Evolutionary conservation across 257 asterid genomes (phyloP).

Genomic region (Solanum corneliomulleri): DNA sequence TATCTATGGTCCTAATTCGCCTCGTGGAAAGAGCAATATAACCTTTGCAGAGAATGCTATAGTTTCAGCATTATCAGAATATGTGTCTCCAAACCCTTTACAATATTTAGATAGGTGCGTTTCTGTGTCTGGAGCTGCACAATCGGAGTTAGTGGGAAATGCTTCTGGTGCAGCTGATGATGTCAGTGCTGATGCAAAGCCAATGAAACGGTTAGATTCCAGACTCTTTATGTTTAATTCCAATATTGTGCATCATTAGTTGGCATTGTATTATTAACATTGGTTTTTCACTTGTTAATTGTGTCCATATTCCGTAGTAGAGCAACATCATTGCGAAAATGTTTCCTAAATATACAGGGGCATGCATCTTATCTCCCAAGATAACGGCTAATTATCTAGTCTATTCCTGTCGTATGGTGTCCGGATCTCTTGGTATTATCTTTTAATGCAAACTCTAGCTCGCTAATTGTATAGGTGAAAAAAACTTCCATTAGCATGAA

Average conservation of each 20-base stretch:
- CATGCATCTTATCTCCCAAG: neutral
- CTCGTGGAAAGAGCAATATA: constrained; percentile 45
- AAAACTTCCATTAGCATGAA: neutral
- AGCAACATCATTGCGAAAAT: neutral
- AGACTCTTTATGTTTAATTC: constrained; percentile 3
- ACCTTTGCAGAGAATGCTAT: constrained; percentile 42
- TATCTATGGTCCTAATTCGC: constrained; percentile 75
- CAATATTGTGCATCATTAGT: neutral
- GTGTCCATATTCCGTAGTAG: neutral
- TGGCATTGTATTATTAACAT: neutral
- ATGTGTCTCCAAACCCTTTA: constrained; percentile 33
- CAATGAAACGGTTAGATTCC: constrained; percentile 44
- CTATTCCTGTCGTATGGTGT: neutral
- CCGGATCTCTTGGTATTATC: neutral
- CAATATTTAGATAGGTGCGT: constrained; percentile 29
- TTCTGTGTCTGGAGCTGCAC: constrained; percentile 27
- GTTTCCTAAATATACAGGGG: neutral
- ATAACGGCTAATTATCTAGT: neutral
- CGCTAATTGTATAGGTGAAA: neutral
- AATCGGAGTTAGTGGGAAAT: constrained; percentile 13
- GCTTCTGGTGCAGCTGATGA: constrained; percentile 22
- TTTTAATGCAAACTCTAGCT: neutral
- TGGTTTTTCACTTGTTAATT: neutral
- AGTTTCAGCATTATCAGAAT: constrained; percentile 54
- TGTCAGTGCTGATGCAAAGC: constrained; percentile 21